Base-by-base conservation (phyloP, 1,284 basidiomycete species). In the Sanguinoderma infundibulare region DNA sequence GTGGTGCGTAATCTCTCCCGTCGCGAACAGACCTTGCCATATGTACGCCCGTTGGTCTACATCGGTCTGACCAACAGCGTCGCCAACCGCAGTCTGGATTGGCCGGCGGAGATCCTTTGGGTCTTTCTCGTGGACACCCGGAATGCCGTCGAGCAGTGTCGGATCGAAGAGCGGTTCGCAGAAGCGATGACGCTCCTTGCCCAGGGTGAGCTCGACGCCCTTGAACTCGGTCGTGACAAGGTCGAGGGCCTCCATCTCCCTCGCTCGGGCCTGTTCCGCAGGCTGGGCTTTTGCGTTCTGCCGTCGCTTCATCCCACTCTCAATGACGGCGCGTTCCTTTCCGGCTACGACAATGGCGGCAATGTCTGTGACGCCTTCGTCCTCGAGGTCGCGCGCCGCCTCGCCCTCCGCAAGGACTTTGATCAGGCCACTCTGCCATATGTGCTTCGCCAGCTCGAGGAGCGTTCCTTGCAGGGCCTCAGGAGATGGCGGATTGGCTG, bases 151-250 rank as follows among this genome's bases (percentile, higher is more conserved):
- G 60, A 90, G 74, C 40, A 91, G 67, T 2, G 72, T 75, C 2
- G 92, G 90, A 62, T 95, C 89, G 66, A 96, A 94, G 35, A 98
- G 80, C 9, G 95, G 94, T 72, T 98, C 96, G 72, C 92, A 94
- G 73, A 96, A 90, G 42, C 93, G 83, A 79, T 98, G 95, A 51
- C 95, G 83, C 69, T 96, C 92, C 69, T 92, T 90, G 5, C 95
- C 96, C 34, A 98, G 71, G 1, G 87, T 90, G 63, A 98, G 75
- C 52, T 88, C 84, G 70, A 87, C 83, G 5, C 83, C 89, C 6
- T 82, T 80, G 72, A 92, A 93, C 70, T 91, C 82, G 14, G 94
- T 75, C n/a, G 87, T 84, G 60, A 93, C 76, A 61, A 94, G 83
- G 75, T 95, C 93, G 61, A 94, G 77, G 0, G 91, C 90, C 69